Conservation (phyloP, 2,329 filamentous ascomycete genomes). For the Emergomyces africanus region DNA sequence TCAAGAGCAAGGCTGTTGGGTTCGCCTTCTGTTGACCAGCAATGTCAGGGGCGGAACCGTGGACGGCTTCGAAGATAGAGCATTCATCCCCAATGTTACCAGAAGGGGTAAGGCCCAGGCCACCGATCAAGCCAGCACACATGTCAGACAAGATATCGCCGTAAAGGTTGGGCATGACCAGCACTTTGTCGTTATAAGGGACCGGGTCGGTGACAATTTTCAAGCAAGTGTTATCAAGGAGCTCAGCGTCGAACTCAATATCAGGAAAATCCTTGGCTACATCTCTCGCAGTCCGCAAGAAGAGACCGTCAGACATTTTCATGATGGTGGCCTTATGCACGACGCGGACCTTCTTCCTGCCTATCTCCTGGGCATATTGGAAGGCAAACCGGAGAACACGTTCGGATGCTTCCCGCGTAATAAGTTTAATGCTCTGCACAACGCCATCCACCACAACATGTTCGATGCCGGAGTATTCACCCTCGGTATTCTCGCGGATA, state of each 20-base stretch:
- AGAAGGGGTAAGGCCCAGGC: conserved; percentile 90
- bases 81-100: conserved; percentile 99
- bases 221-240: conserved; percentile 97
- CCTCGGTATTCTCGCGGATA: conserved; percentile 99
- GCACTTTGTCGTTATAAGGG: conserved; percentile 98
- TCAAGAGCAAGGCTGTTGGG: conserved; percentile 88
- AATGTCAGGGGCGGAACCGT: conserved; percentile 94
- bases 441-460: conserved; percentile 96
- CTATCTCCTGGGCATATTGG: conserved; percentile 89
- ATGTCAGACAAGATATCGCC: conserved; percentile 99
- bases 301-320: conserved; percentile 99
- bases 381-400: conserved; percentile 94
- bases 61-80: conserved; percentile 99
- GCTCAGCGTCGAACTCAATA: conserved; percentile 93
- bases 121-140: conserved; percentile 97
- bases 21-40: conserved; percentile 93
- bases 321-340: conserved; percentile 99
- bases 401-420: conserved; percentile 88
- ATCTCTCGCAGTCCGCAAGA: conserved; percentile 74
- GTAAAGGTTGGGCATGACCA: conserved; percentile 96
- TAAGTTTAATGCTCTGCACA: conserved; percentile 99
- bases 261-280: conserved; percentile 91
- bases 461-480: conserved; percentile 98
- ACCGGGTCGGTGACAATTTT: conserved; percentile 96
- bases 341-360: conserved; percentile 91